phyloP scores from a whole-genome alignment of 129 eudicot species.

The Tagetes patula region DNA sequence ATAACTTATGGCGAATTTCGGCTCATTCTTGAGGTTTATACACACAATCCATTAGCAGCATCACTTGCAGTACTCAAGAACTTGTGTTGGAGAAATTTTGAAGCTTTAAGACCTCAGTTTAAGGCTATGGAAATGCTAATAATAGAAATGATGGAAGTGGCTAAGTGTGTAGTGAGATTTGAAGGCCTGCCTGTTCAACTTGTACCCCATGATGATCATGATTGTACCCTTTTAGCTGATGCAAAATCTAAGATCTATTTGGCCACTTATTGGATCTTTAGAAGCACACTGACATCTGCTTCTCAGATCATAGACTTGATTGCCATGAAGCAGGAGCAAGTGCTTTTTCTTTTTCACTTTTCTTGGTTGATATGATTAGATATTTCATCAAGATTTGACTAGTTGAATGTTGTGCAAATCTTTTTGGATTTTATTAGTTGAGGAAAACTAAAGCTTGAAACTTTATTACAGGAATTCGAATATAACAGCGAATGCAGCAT shows the following conservation, averaged over 20 bases:
- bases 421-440: background rate
- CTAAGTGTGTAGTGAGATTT: slow-evolving; percentile 65
- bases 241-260: slow-evolving; percentile 55
- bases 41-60: slow-evolving; percentile 56
- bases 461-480: slow-evolving; percentile 46
- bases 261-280: slow-evolving; percentile 73
- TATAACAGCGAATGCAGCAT: slow-evolving; percentile 48
- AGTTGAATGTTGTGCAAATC: background rate
- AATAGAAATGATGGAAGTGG: slow-evolving; percentile 57
- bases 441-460: slow-evolving; percentile 7
- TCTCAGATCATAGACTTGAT: slow-evolving; percentile 58
- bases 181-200: slow-evolving; percentile 52
- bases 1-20: slow-evolving; percentile 63
- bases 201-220: slow-evolving; percentile 53
- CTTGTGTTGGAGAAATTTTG: slow-evolving; percentile 42
- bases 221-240: slow-evolving; percentile 39
- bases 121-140: slow-evolving; percentile 52
- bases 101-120: slow-evolving; percentile 53
- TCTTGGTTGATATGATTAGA: background rate
- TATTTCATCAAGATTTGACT: background rate
- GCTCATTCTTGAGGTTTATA: slow-evolving; percentile 60
- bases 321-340: slow-evolving; percentile 68
- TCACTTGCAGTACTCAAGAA: slow-evolving; percentile 69
- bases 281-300: slow-evolving; percentile 65
- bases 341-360: slow-evolving; percentile 54